Base-by-base conservation (phyloP, 257 asterid species). In the Knoxia roxburghii region DNA sequence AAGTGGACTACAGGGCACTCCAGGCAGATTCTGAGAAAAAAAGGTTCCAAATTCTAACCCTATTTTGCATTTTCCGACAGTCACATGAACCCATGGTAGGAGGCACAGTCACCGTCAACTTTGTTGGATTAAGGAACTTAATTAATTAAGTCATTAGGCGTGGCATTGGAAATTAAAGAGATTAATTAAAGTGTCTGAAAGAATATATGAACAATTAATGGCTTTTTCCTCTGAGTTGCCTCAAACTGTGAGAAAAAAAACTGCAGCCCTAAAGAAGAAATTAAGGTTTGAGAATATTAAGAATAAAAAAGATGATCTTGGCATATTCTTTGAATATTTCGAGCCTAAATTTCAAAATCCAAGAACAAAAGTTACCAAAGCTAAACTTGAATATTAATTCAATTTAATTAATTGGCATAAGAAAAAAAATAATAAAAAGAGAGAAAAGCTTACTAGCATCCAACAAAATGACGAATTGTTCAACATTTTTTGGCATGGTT, bases 401-500 rank as follows among this genome's bases (percentile, higher is more conserved):
- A 15, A 56, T 5, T 30, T 15, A 52, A 9, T 37, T 9, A 37
- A 37, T 3, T 37, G 6, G 6, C 41, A 37, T 9, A 37, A 37
- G 9, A 9, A 37, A 37, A 37, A 37, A 37, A 37, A 37, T 3
- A 37, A 37, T 4, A 29, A 1, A 14, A 27, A 56, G 4, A 26
- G 30, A 4, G 32, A 6, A 49, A 11, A 46, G 81, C 97, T 83
- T 82, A 93, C 98, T 88, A 1, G 97, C 96, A 78, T 93, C 98
- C 72, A 86, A 86, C 74, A 93, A 88, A 57, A 93, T 74, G 70
- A 90, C 85, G 65, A 90, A 81, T 71, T 90, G 95, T 69, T 93
- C 91, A 29, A 85, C 88, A 75, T 82, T 84, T 82, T 72, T 90
- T 0, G 78, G 68, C 98, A 90, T 93, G 37, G 90, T 85, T 76